phyloP scores from a whole-genome alignment of 2,329 filamentous ascomycete genomes.

The Septoria petroselini region DNA sequence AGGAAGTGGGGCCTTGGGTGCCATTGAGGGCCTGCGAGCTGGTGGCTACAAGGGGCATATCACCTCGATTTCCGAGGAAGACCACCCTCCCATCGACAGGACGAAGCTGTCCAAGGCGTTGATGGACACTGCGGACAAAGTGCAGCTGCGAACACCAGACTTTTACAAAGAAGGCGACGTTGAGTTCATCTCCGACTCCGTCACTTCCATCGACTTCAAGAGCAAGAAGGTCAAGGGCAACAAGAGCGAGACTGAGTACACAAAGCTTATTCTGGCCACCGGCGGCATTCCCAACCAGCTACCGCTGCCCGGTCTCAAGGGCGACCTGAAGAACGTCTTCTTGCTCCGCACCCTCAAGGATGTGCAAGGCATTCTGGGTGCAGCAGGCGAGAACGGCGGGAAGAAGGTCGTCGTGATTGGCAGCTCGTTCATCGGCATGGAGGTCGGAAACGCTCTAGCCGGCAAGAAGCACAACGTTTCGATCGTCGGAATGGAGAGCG shows the following conservation, averaged over 20 bases:
- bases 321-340: constrained; percentile 80
- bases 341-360: constrained; percentile 74
- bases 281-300: constrained; percentile 74
- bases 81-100: constrained; percentile 76
- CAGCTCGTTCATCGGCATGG: constrained; percentile 96
- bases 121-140: constrained; percentile 73
- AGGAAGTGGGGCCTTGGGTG: constrained; percentile 78
- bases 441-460: constrained; percentile 78
- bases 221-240: constrained; percentile 71
- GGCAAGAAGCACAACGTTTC: constrained; percentile 77
- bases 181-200: constrained; percentile 55
- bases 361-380: constrained; percentile 70
- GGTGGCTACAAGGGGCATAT: constrained; percentile 76
- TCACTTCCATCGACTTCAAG: constrained; percentile 72
- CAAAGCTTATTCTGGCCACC: constrained; percentile 85
- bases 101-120: constrained; percentile 95
- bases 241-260: constrained; percentile 70
- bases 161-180: constrained; percentile 69
- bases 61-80: constrained; percentile 79
- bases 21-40: constrained; percentile 77
- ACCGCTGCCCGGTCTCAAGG: constrained; percentile 79
- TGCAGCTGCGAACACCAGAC: constrained; percentile 70
- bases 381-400: constrained; percentile 71
- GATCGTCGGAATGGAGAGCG: constrained; percentile 82
- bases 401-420: constrained; percentile 94